Evolutionary conservation across 202 grass and related monocot genomes (phyloP).

Genomic region (Eragrostis tef): DNA sequence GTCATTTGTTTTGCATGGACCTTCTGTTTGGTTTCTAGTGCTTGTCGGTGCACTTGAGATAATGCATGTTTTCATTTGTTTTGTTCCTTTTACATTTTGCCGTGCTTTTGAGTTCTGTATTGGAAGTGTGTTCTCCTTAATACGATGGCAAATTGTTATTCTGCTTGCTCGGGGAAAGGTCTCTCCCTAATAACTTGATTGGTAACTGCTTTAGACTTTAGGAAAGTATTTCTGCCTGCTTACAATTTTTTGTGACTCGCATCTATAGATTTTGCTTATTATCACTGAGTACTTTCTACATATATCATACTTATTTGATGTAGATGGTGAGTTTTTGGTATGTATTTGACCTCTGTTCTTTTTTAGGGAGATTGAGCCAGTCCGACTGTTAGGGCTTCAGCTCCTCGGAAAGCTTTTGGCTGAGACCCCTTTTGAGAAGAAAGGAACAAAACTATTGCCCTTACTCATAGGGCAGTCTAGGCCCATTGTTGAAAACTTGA

Average conservation of each 20-base stretch:
- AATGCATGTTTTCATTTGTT: neutral
- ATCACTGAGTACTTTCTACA: conserved; percentile 15
- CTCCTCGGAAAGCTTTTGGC: conserved; percentile 83
- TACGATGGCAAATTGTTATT: too few relatives aligned
- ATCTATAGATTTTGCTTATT: conserved; percentile 29
- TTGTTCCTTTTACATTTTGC: too few relatives aligned
- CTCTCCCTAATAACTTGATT: too few relatives aligned
- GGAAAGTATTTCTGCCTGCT: neutral
- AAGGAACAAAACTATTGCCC: conserved; percentile 64
- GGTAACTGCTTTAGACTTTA: neutral
- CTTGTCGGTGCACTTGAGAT: neutral
- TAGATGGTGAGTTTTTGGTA: conserved; percentile 8
- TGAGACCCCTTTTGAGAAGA: conserved; percentile 71
- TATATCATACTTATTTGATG: conserved; percentile 34
- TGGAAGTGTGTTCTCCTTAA: too few relatives aligned
- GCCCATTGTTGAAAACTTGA: conserved; percentile 56
- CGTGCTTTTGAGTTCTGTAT: too few relatives aligned
- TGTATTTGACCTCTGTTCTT: conserved; percentile 13
- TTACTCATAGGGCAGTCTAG: conserved; percentile 58
- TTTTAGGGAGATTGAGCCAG: conserved; percentile 74
- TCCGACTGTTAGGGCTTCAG: conserved; percentile 90
- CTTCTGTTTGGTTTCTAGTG: neutral
- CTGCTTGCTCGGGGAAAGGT: too few relatives aligned
- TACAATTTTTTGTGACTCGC: conserved; percentile 21
- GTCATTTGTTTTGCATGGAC: conserved; percentile 7